Evolutionary conservation across 1,139 yeast species (phyloP).

Genomic region (Zhuliangozyma parablackwelliae): DNA sequence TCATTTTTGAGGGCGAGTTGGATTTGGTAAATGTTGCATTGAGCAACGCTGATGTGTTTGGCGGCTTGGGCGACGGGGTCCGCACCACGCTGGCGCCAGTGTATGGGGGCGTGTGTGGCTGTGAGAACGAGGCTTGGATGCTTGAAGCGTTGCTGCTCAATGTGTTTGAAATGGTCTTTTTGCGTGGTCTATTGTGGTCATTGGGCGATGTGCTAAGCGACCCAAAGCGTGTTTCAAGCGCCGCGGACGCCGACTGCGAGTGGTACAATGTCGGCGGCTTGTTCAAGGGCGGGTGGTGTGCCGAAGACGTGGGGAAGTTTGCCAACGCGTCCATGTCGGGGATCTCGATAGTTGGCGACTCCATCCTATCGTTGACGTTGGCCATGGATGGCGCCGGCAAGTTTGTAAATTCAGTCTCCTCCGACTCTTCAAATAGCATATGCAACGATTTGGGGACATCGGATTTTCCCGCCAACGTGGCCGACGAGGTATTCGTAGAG

Average conservation of each 20-base stretch:
- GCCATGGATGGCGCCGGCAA: conserved; percentile 7
- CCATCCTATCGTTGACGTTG: conserved; percentile 19
- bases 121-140: conserved; percentile 8
- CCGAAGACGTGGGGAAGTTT: conserved; percentile 13
- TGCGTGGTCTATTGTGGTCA: conserved; percentile 24
- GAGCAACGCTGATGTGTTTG: conserved; percentile 19
- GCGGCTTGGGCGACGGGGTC: conserved; percentile 42
- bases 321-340: conserved; percentile 42
- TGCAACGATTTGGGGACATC: conserved; percentile 71
- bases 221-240: conserved; percentile 32
- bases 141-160: conserved; percentile 13
- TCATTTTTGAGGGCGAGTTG: conserved; percentile 52
- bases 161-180: conserved; percentile 39
- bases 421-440: conserved; percentile 58
- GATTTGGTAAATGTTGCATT: conserved; percentile 17
- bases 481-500: conserved; percentile 3
- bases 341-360: conserved; percentile 44
- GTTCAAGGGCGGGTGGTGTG: conserved; percentile 24
- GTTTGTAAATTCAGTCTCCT: conserved; percentile 10
- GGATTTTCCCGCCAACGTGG: conserved; percentile 3
- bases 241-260: conserved; percentile 46
- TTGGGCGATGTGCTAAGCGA: conserved; percentile 12
- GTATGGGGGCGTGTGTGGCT: conserved; percentile 39
- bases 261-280: conserved; percentile 48
- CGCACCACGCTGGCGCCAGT: conserved; percentile 15